Evolutionary conservation across 202 grass and related monocot genomes (phyloP).

Genomic region (Digitaria exilis): DNA sequence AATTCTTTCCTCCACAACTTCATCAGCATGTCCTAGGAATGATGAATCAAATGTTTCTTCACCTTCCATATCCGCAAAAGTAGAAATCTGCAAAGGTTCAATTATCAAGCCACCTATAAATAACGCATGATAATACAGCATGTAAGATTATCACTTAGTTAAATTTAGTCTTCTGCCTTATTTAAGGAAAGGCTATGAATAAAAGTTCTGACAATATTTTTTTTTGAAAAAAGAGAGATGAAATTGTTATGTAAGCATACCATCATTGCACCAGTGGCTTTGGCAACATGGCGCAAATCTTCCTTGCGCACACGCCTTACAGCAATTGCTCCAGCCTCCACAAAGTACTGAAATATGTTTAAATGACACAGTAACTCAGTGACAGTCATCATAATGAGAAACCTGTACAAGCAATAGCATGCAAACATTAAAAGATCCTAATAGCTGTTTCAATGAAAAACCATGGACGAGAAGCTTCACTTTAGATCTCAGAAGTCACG

Average conservation of each 20-base stretch:
- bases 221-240: too few species aligned
- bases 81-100: constrained; percentile 62
- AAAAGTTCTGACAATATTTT: background rate
- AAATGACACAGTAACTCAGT: constrained; percentile 8
- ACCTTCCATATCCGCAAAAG: constrained; percentile 98
- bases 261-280: constrained; percentile 85
- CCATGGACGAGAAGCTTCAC: background rate
- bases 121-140: background rate
- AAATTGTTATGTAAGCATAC: constrained; percentile 34
- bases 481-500: background rate
- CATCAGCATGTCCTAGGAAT: constrained; percentile 80
- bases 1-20: constrained; percentile 94
- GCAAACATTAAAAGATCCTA: background rate
- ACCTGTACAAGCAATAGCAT: background rate
- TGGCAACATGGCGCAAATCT: constrained; percentile 93
- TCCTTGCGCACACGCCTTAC: constrained; percentile 94
- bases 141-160: background rate
- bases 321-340: constrained; percentile 89
- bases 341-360: constrained; percentile 77
- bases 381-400: background rate
- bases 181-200: background rate
- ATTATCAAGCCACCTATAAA: background rate
- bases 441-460: background rate
- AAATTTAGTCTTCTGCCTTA: background rate
- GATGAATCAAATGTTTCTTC: constrained; percentile 94